Conservation (phyloP, 73 alveolate genomes). For the Uronychia setigera region DNA sequence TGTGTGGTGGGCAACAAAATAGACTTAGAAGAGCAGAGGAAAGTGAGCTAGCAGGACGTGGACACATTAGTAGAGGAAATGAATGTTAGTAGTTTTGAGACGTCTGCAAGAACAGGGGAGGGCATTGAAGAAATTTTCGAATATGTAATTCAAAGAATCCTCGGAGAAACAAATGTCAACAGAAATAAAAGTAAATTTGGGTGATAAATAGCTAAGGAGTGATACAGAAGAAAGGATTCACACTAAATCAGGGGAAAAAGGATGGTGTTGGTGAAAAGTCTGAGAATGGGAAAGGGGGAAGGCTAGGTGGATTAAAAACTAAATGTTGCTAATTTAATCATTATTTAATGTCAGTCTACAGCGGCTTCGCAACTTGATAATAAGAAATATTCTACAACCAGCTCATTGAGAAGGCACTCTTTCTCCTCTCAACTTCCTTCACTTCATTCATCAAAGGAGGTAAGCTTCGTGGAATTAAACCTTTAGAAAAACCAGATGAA, state of each 20-base stretch:
- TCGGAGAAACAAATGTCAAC: neutral
- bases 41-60: conserved; percentile 58
- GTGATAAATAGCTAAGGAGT: too few relatives aligned
- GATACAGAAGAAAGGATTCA: neutral
- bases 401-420: neutral
- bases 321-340: neutral
- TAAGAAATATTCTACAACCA: neutral
- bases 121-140: conserved; percentile 70
- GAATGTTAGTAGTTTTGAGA: conserved; percentile 34
- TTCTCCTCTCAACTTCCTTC: neutral
- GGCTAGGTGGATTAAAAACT: neutral
- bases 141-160: conserved; percentile 49
- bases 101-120: conserved; percentile 80
- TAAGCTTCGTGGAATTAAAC: neutral
- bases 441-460: neutral
- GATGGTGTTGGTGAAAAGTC: neutral
- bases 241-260: neutral
- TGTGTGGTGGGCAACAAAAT: conserved; percentile 73
- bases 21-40: conserved; percentile 72
- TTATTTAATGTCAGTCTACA: neutral
- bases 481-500: neutral
- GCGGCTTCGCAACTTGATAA: neutral
- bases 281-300: neutral
- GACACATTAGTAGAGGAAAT: conserved; percentile 46
- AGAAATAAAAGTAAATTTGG: neutral